These are phyloP conservation scores for Buxus sempervirens DNA, from an alignment of 164 flowering plant genomes.

Conservation along the genomic window DNA sequence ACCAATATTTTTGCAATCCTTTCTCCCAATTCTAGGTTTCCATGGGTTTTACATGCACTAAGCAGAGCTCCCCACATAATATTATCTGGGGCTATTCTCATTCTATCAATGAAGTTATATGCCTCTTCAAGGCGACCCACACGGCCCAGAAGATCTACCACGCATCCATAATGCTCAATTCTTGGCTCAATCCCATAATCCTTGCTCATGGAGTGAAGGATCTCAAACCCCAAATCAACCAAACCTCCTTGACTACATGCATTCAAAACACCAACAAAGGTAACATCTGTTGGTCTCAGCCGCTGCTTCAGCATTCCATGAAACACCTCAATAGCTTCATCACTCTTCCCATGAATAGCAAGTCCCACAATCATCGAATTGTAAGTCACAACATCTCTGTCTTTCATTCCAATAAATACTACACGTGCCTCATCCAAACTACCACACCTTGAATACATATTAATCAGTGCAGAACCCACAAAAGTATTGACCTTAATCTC, in stretches of 20 bases:
- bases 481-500: too few species aligned
- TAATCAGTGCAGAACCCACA: conserved; percentile 1
- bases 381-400: conserved; percentile 26
- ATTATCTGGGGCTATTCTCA: neutral
- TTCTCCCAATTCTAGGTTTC: conserved; percentile 19
- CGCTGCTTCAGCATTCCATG: too few species aligned
- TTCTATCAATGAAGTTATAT: neutral
- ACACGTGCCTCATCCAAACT: conserved; percentile 12
- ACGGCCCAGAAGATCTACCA: neutral
- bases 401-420: conserved; percentile 8
- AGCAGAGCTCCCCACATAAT: conserved; percentile 23
- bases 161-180: neutral
- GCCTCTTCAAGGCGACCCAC: neutral
- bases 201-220: neutral
- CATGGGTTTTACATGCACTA: conserved; percentile 20
- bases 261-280: neutral
- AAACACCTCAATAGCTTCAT: conserved; percentile 20
- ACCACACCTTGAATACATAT: conserved; percentile 33
- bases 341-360: conserved; percentile 27
- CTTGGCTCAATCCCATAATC: neutral
- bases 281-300: too few species aligned
- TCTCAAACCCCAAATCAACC: neutral
- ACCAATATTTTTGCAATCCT: conserved; percentile 28
- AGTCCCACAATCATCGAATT: conserved; percentile 29
- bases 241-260: neutral